Conservation (phyloP, 2,329 filamentous ascomycete species). For the Fusarium nurragi region DNA sequence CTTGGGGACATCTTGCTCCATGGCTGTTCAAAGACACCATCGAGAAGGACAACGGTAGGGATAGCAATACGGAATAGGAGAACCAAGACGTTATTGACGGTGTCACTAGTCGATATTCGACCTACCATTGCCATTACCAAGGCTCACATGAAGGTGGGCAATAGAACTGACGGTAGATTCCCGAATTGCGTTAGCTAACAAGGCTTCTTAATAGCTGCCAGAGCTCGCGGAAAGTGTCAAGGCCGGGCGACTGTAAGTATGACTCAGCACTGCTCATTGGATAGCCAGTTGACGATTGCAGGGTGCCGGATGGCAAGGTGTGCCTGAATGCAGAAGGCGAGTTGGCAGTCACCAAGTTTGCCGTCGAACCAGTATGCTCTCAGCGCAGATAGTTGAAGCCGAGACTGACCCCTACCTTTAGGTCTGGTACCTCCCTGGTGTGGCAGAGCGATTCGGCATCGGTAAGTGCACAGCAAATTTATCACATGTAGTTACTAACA, state of each 20-base stretch:
- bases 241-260: constrained; percentile 72
- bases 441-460: constrained; percentile 93
- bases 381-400: neutral
- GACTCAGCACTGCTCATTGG: no score
- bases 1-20: constrained; percentile 85
- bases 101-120: constrained; percentile 74
- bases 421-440: constrained; percentile 84
- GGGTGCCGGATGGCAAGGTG: constrained; percentile 83
- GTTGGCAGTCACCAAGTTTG: constrained; percentile 93
- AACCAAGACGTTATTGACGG: constrained; percentile 13
- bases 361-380: constrained; percentile 83
- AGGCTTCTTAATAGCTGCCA: constrained; percentile 65
- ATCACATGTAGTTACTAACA: constrained; percentile 40
- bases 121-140: constrained; percentile 93
- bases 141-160: constrained; percentile 82
- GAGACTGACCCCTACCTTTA: constrained; percentile 35
- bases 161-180: neutral
- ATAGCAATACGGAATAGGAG: neutral
- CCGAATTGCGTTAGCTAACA: constrained; percentile 4
- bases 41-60: constrained; percentile 72
- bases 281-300: constrained; percentile 42
- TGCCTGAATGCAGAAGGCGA: constrained; percentile 88
- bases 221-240: constrained; percentile 91
- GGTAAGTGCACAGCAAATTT: constrained; percentile 56
- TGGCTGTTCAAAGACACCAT: constrained; percentile 85